These are phyloP conservation scores for Prosopis cineraria DNA, from an alignment of 306 rosid genomes.

Conservation along the genomic window DNA sequence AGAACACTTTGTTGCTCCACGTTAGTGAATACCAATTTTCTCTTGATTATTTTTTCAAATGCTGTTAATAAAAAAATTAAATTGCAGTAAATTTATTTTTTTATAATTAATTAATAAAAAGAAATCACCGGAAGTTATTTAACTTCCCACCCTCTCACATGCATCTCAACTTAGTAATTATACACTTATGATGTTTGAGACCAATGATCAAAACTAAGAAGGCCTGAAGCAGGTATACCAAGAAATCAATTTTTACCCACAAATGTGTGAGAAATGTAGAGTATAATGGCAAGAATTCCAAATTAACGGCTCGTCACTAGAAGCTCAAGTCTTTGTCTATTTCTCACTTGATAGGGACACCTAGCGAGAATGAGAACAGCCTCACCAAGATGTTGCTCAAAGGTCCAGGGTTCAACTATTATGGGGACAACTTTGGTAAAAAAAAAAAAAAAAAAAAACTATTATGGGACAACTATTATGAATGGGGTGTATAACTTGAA, in stretches of 20 bases:
- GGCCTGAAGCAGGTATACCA: not conserved
- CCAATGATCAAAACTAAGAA: not conserved
- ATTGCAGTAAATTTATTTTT: not conserved
- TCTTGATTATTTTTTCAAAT: not conserved
- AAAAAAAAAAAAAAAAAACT: no score
- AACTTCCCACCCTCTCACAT: not conserved
- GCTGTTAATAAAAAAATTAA: no score
- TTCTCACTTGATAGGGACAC: constrained; percentile 87
- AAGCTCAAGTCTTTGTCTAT: constrained; percentile 57
- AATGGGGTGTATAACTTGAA: constrained; percentile 71
- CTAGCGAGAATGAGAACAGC: constrained; percentile 81
- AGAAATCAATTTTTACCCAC: not conserved
- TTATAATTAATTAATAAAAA: not conserved
- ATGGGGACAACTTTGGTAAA: no score
- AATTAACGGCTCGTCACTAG: constrained; percentile 9
- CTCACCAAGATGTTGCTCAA: constrained; percentile 76
- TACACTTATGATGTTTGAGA: not conserved
- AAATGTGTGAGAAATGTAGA: constrained; percentile 14
- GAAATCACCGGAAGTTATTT: not conserved
- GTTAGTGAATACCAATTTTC: not conserved
- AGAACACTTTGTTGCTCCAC: no score
- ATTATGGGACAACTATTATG: no score
- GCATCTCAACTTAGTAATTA: not conserved
- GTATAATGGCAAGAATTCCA: constrained; percentile 11
- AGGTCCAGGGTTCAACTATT: constrained; percentile 88